Evolutionary conservation across 108 stramenopile species (phyloP).

Genomic region (Aurantiochytrium sp.): DNA sequence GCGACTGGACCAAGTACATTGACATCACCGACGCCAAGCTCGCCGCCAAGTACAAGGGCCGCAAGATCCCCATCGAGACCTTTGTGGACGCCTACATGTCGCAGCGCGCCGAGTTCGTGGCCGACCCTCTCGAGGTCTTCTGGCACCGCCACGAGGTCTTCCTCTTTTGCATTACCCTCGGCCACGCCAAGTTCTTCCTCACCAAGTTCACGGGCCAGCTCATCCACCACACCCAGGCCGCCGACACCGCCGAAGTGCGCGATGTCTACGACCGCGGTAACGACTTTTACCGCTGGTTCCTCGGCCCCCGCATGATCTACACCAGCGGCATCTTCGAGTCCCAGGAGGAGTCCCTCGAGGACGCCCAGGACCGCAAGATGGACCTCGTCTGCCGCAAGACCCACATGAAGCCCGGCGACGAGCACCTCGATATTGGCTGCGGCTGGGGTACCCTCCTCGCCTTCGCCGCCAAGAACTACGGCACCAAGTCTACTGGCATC

Average conservation of each 20-base stretch:
- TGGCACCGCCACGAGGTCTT: slow-evolving; percentile 11
- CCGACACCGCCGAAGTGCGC: background rate
- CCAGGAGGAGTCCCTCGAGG: slow-evolving; percentile 13
- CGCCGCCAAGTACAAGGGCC: slow-evolving; percentile 14
- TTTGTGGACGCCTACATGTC: slow-evolving; percentile 7
- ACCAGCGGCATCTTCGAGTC: slow-evolving; percentile 24
- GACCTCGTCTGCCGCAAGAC: slow-evolving; percentile 15
- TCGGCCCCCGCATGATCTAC: slow-evolving; percentile 25
- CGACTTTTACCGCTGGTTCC: slow-evolving; percentile 27
- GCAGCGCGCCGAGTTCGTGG: background rate
- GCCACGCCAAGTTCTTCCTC: slow-evolving; percentile 12
- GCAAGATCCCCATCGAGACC: slow-evolving; percentile 9
- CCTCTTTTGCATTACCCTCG: background rate
- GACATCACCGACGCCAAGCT: background rate
- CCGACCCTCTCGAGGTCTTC: background rate
- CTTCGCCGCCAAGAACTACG: slow-evolving; percentile 19
- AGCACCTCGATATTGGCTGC: slow-evolving; percentile 24
- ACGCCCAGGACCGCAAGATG: slow-evolving; percentile 31
- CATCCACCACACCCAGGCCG: background rate
- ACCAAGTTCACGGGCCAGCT: slow-evolving; percentile 15
- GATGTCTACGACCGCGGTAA: slow-evolving; percentile 29
- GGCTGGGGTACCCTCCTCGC: slow-evolving; percentile 26
- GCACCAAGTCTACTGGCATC: slow-evolving; percentile 19
- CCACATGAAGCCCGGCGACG: slow-evolving; percentile 19
- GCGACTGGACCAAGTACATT: slow-evolving; percentile 16